Evolutionary conservation across 2,329 filamentous ascomycete species (phyloP), one percentile per base, ranked within the genome.

Genomic region (Fusarium setosum): DNA sequence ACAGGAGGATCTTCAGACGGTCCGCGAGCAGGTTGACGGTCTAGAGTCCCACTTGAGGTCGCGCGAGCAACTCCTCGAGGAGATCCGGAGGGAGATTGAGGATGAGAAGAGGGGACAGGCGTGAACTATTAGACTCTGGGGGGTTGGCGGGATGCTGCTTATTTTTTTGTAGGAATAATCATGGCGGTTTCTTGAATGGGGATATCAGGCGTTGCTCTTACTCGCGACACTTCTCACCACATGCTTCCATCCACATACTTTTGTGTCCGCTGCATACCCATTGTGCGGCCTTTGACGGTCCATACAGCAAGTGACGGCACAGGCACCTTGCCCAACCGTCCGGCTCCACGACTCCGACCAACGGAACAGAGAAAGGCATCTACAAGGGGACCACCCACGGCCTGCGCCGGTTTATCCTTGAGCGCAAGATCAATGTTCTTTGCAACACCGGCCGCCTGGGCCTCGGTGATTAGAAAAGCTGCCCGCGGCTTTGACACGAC

Each of bases 11-110:
- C 86, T 99, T 75, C 87, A 91, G 72, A 92, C 92, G 42, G 93
- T 99, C n/a, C 90, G 88, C 73, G 95, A 98, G 80, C 95, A 99
- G 83, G 90, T 99, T 3, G 94, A 97, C 68, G 94, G 94, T 1
- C 78, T 99, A 68, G 94, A 97, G 81, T 81, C 84, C 62, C 96
- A 99, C 82, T 80, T 97, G 73, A 85, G 88, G 72, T 89, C 89
- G 68, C 85, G 96, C 63, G 88, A 95, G 78, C 87, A 90, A 67
- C 87, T 90, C 26, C 81, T 99, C 72, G 88, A 91, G 45, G 91
- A 93, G 76, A 75, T 98, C 75, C 87, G 88, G 79, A 84, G 88
- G 74, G 90, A 97, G 80, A 91, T 98, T 78, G 94, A 97, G 73
- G 90, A 93, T 20, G 94, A 95, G 85, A 96, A 92, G 83, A 81